phyloP scores from a whole-genome alignment of 768 basidiomycete species.

The Agrocybe pediades region DNA sequence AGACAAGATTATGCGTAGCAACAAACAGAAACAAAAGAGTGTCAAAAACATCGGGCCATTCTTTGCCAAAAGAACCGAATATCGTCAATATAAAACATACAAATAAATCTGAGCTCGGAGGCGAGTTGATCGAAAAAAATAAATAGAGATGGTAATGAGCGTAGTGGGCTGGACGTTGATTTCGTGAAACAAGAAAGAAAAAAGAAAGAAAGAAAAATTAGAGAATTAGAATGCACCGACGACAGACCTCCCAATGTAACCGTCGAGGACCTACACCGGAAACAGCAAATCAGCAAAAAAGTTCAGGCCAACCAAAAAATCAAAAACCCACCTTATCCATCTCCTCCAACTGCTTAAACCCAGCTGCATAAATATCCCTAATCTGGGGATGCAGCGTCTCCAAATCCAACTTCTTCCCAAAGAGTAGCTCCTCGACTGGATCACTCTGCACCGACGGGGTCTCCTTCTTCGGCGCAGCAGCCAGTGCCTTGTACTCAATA shows the following conservation, averaged over 20 bases:
- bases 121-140: background rate
- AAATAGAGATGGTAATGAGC: slow-evolving; percentile 4
- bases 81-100: background rate
- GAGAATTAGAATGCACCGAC: slow-evolving; percentile 29
- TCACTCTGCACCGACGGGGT: slow-evolving; percentile 48
- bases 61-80: slow-evolving; percentile 3
- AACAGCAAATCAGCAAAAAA: background rate
- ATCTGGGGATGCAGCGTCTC: slow-evolving; percentile 59
- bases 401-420: too few relatives aligned
- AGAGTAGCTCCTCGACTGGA: slow-evolving; percentile 72
- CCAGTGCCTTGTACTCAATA: slow-evolving; percentile 64
- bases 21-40: slow-evolving; percentile 3
- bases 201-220: background rate
- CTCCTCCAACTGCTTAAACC: slow-evolving; percentile 76
- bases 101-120: background rate
- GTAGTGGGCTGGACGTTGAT: too few relatives aligned
- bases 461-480: slow-evolving; percentile 32
- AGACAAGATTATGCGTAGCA: slow-evolving; percentile 3
- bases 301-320: background rate
- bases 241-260: slow-evolving; percentile 28
- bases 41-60: background rate
- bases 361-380: slow-evolving; percentile 68
- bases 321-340: slow-evolving; percentile 70
- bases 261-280: slow-evolving; percentile 28
- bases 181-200: slow-evolving; percentile 3